Conservation (phyloP, 768 basidiomycete genomes). For the Suillus decipiens region DNA sequence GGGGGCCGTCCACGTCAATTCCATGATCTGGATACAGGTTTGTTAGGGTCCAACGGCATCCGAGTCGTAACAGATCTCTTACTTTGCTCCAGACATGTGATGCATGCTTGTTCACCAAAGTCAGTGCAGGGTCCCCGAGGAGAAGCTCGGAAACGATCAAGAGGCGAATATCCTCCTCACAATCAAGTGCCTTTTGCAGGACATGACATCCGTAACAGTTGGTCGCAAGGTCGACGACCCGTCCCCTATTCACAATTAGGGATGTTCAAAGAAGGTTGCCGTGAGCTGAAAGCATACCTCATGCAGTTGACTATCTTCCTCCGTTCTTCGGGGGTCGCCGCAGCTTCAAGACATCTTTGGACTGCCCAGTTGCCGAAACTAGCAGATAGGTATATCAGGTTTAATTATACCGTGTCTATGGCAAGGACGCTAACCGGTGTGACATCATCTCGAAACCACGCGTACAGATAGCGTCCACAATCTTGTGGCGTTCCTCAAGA, state of each 20-base stretch:
- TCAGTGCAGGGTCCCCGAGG: slow-evolving; percentile 81
- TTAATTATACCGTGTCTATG: neutral
- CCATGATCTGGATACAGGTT: slow-evolving; percentile 69
- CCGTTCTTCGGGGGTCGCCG: slow-evolving; percentile 70
- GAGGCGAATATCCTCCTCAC: slow-evolving; percentile 83
- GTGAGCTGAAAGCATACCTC: slow-evolving; percentile 50
- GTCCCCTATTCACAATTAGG: slow-evolving; percentile 49
- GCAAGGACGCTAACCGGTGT: slow-evolving; percentile 52
- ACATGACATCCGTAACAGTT: slow-evolving; percentile 92
- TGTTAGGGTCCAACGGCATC: slow-evolving; percentile 13
- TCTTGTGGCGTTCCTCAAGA: slow-evolving; percentile 72
- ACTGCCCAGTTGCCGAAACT: slow-evolving; percentile 96
- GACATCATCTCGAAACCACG: slow-evolving; percentile 94
- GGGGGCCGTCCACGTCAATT: slow-evolving; percentile 82
- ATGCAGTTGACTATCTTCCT: slow-evolving; percentile 85
- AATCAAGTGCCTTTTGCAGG: slow-evolving; percentile 86
- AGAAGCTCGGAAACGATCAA: slow-evolving; percentile 85
- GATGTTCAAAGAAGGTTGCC: neutral
- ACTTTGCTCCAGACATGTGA: slow-evolving; percentile 94
- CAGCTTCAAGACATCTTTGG: slow-evolving; percentile 83
- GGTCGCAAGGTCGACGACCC: slow-evolving; percentile 83
- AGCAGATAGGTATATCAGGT: slow-evolving; percentile 6
- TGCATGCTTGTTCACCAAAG: slow-evolving; percentile 87
- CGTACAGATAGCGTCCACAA: slow-evolving; percentile 83
- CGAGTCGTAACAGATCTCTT: slow-evolving; percentile 12